phyloP scores from a whole-genome alignment of 2,329 filamentous ascomycete genomes.

The Fusarium sp. region DNA sequence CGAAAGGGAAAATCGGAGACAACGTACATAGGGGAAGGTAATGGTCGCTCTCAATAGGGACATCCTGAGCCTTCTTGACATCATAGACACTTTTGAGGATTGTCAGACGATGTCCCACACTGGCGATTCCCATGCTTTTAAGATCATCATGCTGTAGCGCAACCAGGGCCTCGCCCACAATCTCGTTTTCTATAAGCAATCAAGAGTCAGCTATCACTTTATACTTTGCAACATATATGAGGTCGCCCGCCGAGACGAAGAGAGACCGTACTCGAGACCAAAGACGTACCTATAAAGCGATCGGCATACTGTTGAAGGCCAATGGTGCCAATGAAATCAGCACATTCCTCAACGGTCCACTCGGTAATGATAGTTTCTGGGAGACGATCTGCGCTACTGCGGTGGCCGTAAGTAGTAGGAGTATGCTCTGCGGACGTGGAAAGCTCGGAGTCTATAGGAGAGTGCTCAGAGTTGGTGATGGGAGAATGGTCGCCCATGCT shows the following conservation, averaged over 20 bases:
- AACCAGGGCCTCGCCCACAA: conserved; percentile 90
- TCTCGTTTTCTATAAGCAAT: conserved; percentile 80
- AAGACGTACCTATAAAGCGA: conserved; percentile 79
- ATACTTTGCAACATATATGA: background rate
- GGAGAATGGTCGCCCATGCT: conserved; percentile 76
- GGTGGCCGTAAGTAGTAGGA: conserved; percentile 81
- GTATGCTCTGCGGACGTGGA: conserved; percentile 79
- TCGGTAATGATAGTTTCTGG: conserved; percentile 82
- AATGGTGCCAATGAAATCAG: conserved; percentile 85
- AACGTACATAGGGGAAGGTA: conserved; percentile 88
- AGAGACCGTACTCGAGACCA: background rate
- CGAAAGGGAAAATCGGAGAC: conserved; percentile 21
- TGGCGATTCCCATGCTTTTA: conserved; percentile 92
- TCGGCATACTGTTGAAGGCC: conserved; percentile 87
- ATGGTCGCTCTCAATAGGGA: conserved; percentile 91
- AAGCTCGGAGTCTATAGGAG: conserved; percentile 78
- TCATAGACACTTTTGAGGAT: conserved; percentile 98
- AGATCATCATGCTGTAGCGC: conserved; percentile 92
- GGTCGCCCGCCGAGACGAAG: conserved; percentile 1
- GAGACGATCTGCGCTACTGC: conserved; percentile 72
- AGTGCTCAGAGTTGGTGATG: conserved; percentile 75
- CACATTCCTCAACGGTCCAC: conserved; percentile 89
- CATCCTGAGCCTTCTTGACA: conserved; percentile 92
- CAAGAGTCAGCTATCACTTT: conserved; percentile 35
- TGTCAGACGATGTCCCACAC: conserved; percentile 92